Percentiles rank a stretch among this genome's conserved stretches.
These are phyloP conservation scores for Jacaranda mimosifolia DNA, from an alignment of 257 asterid genomes.

Conservation along the genomic window DNA sequence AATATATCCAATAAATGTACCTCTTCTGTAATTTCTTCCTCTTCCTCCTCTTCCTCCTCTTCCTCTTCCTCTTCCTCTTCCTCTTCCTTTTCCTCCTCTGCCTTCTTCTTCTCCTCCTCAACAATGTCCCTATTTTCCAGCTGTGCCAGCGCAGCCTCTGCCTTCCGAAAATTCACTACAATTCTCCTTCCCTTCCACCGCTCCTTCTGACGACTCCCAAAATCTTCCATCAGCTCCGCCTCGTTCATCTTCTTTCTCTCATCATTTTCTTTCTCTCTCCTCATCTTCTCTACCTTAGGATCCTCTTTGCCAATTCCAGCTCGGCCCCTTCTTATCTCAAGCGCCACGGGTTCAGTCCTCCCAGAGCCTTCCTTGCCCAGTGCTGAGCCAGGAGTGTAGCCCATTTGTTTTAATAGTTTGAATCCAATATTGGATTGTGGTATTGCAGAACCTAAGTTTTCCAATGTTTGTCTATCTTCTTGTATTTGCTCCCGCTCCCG, in stretches of 20 bases:
- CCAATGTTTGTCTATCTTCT: slow-evolving; percentile 77
- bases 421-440: slow-evolving; percentile 95
- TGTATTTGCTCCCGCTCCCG: slow-evolving; percentile 71
- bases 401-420: slow-evolving; percentile 93
- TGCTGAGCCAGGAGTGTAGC: slow-evolving; percentile 91
- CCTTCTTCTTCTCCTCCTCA: slow-evolving; percentile 69
- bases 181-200: slow-evolving; percentile 81
- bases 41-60: too few relatives aligned
- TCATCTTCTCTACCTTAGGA: slow-evolving; percentile 66
- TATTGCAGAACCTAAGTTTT: slow-evolving; percentile 72
- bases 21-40: slow-evolving; percentile 73
- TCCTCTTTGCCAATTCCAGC: slow-evolving; percentile 91
- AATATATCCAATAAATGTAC: slow-evolving; percentile 44
- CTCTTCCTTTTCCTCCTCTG: slow-evolving; percentile 54
- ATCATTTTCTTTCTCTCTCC: slow-evolving; percentile 60
- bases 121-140: slow-evolving; percentile 81
- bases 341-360: slow-evolving; percentile 70
- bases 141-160: slow-evolving; percentile 89
- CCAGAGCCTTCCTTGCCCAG: slow-evolving; percentile 93
- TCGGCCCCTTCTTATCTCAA: slow-evolving; percentile 87
- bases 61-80: slow-evolving; percentile 72
- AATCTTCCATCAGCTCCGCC: slow-evolving; percentile 69
- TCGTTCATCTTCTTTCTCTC: slow-evolving; percentile 58
- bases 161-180: slow-evolving; percentile 72
- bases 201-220: slow-evolving; percentile 83